phyloP scores from a whole-genome alignment of 2,329 filamentous ascomycete genomes.

The Clonostachys byssicola region DNA sequence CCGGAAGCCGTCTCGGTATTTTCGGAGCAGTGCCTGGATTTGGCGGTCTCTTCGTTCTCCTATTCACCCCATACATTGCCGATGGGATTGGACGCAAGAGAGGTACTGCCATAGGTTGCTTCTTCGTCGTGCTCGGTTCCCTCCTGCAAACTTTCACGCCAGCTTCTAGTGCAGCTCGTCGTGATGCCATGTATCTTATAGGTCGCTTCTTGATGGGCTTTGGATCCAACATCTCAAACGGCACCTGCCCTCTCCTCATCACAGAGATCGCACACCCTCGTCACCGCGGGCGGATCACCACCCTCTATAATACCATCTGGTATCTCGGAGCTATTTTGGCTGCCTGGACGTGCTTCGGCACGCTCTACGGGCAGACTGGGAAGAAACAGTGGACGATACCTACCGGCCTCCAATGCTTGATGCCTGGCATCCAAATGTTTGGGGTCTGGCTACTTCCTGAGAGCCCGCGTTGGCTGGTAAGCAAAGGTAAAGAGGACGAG shows the following conservation, averaged over 20 bases:
- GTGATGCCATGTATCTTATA: not conserved
- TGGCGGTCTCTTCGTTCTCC: not conserved
- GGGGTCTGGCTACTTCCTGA: conserved; percentile 24
- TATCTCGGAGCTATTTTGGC: conserved; percentile 8
- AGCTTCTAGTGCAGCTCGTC: too few species aligned
- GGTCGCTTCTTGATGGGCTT: not conserved
- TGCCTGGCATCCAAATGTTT: conserved; percentile 18
- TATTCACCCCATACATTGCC: not conserved
- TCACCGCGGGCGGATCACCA: conserved; percentile 3
- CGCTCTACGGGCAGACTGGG: conserved; percentile 9
- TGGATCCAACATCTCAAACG: conserved; percentile 2
- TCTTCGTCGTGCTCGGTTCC: not conserved
- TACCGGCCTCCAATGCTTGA: conserved; percentile 35
- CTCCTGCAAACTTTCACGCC: not conserved
- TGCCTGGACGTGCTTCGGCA: conserved; percentile 10
- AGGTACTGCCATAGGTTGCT: not conserved
- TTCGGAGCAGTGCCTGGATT: not conserved
- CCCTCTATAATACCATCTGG: conserved; percentile 5
- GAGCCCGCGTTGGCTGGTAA: conserved; percentile 38
- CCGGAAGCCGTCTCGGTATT: not conserved
- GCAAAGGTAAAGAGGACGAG: conserved; percentile 1
- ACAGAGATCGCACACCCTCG: conserved; percentile 4
- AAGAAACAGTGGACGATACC: conserved; percentile 44
- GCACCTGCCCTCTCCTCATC: conserved; percentile 6
- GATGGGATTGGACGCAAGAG: not conserved